Conservation (phyloP, 192 early-diverging fungal species). For the Coemansia sp. region DNA sequence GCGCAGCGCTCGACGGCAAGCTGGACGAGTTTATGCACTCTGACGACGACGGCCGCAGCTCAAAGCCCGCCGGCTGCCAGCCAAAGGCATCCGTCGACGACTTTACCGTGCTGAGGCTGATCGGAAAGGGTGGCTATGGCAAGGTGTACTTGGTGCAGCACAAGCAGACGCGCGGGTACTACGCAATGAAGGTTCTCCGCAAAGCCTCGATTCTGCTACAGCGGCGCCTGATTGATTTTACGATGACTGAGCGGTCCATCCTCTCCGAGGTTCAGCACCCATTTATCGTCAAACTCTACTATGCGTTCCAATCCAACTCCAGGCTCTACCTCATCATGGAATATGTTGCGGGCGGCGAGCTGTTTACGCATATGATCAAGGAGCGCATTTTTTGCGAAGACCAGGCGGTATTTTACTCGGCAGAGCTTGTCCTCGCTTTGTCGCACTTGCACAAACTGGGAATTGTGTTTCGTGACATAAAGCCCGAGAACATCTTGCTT, state of each 20-base stretch:
- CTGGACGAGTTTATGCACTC: not conserved
- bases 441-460: conserved; percentile 84
- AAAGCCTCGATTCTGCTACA: conserved; percentile 84
- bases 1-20: not conserved
- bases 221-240: conserved; percentile 75
- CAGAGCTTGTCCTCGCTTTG: conserved; percentile 81
- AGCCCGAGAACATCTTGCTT: conserved; percentile 74
- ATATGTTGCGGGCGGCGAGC: conserved; percentile 89
- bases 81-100: conserved; percentile 48
- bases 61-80: not conserved
- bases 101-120: conserved; percentile 60
- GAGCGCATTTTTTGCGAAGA: conserved; percentile 69
- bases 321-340: conserved; percentile 86
- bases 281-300: conserved; percentile 89
- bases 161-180: conserved; percentile 55
- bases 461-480: conserved; percentile 86
- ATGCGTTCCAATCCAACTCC: conserved; percentile 88
- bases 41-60: not conserved
- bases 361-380: conserved; percentile 82
- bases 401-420: conserved; percentile 80
- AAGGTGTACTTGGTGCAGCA: conserved; percentile 82
- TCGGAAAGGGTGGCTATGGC: conserved; percentile 79
- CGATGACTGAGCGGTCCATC: conserved; percentile 83
- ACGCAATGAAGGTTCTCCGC: conserved; percentile 92
- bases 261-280: conserved; percentile 83